These are phyloP conservation scores for Botrytis fragariae DNA, from an alignment of 2,329 filamentous ascomycete genomes.

Conservation along the genomic window DNA sequence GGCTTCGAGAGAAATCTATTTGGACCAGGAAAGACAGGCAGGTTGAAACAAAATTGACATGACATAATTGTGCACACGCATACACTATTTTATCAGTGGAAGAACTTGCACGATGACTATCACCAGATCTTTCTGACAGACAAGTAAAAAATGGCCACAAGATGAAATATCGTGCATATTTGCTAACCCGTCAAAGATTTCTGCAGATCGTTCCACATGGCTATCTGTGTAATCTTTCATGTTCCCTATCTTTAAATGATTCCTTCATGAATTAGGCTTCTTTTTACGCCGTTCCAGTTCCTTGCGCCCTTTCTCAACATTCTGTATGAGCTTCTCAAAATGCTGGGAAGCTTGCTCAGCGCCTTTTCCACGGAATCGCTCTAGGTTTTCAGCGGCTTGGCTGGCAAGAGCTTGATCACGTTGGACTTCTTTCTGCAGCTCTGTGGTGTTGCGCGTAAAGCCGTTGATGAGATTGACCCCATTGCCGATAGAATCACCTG, in stretches of 20 bases:
- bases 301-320: background rate
- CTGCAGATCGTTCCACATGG: background rate
- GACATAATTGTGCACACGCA: background rate
- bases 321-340: background rate
- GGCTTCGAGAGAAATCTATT: background rate
- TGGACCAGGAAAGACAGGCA: background rate
- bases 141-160: background rate
- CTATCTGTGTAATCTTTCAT: background rate
- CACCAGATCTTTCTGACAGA: background rate
- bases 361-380: background rate
- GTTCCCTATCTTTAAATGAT: background rate
- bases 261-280: background rate
- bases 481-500: background rate
- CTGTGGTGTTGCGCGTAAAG: background rate
- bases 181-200: background rate
- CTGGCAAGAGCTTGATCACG: background rate
- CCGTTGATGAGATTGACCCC: background rate
- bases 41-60: background rate
- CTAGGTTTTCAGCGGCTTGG: background rate
- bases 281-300: background rate
- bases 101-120: background rate
- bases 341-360: background rate
- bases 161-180: background rate
- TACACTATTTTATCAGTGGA: background rate
- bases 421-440: background rate